Percentiles rank a stretch among this genome's conserved stretches.
These are phyloP conservation scores for Hebeloma cylindrosporum DNA, from an alignment of 768 basidiomycete genomes.

Conservation along the genomic window DNA sequence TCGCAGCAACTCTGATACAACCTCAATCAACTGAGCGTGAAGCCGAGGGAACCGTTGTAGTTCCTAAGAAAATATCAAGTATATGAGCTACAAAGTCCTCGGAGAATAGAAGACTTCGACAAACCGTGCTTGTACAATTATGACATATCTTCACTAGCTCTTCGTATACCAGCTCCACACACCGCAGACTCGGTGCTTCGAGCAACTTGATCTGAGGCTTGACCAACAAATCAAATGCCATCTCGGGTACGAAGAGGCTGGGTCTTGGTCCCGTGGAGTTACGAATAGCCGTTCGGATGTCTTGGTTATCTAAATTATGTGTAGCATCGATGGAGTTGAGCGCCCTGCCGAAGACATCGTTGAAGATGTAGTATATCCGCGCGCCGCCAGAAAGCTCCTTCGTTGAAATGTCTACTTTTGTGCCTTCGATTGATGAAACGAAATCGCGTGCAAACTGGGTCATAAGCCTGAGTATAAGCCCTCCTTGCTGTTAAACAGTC, in stretches of 20 bases:
- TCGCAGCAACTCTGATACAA: constrained; percentile 92
- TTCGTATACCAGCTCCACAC: constrained; percentile 98
- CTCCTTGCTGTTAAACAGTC: constrained; percentile 61
- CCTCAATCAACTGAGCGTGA: constrained; percentile 92
- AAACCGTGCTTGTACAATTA: constrained; percentile 88
- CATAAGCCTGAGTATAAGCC: constrained; percentile 92
- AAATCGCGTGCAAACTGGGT: constrained; percentile 98
- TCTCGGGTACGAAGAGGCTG: constrained; percentile 94
- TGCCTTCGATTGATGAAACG: constrained; percentile 95
- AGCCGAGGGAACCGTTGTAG: constrained; percentile 92
- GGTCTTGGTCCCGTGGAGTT: constrained; percentile 98
- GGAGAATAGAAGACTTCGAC: constrained; percentile 22
- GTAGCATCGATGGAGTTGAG: constrained; percentile 89
- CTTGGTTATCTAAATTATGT: constrained; percentile 85
- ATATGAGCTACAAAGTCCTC: neutral
- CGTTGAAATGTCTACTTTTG: constrained; percentile 92
- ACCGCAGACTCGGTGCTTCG: constrained; percentile 91
- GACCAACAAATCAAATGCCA: constrained; percentile 94
- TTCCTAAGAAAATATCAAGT: constrained; percentile 54
- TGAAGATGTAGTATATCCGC: constrained; percentile 99
- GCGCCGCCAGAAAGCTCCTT: constrained; percentile 98
- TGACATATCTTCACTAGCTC: constrained; percentile 99
- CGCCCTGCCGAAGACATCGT: constrained; percentile 94
- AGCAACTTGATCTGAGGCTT: constrained; percentile 98
- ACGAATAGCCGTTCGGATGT: constrained; percentile 96